phyloP scores from a whole-genome alignment of 2,329 filamentous ascomycete species.

The Lasiodiplodia citricola region DNA sequence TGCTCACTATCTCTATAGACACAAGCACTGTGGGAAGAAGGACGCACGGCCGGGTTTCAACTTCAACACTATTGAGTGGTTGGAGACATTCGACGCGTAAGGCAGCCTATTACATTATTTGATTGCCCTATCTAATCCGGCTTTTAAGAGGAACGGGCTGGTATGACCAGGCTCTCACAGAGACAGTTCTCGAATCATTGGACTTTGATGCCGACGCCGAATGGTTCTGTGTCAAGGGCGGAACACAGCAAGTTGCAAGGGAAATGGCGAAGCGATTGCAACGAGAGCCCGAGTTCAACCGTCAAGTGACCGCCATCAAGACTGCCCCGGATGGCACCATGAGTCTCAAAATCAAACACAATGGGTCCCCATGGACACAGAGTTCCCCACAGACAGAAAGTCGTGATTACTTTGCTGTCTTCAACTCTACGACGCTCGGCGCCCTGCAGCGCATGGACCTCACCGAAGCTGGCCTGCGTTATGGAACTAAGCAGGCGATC shows the following conservation, averaged over 20 bases:
- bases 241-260: constrained; percentile 31
- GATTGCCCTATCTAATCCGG: not conserved
- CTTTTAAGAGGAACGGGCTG: constrained; percentile 34
- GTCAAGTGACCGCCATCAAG: constrained; percentile 32
- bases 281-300: constrained; percentile 28
- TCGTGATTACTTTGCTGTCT: constrained; percentile 37
- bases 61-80: constrained; percentile 23
- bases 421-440: constrained; percentile 41
- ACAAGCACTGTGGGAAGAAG: no score
- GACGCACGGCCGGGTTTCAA: not conserved
- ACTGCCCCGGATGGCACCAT: not conserved
- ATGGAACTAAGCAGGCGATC: constrained; percentile 38
- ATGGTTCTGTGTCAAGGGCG: constrained; percentile 43
- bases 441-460: constrained; percentile 40
- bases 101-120: not conserved
- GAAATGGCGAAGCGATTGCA: constrained; percentile 36
- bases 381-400: not conserved
- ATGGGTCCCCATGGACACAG: not conserved
- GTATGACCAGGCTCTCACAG: constrained; percentile 45
- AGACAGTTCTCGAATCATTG: constrained; percentile 42
- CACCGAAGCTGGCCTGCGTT: constrained; percentile 30
- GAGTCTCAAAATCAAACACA: not conserved
- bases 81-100: constrained; percentile 21
- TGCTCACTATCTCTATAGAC: no score
- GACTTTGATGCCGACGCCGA: constrained; percentile 36